A percentile compares a stretch with the other conserved stretches of the same genome.
These are phyloP conservation scores for Tritrichomonas musculus DNA, from an alignment of 208 protist species.

Conservation along the genomic window DNA sequence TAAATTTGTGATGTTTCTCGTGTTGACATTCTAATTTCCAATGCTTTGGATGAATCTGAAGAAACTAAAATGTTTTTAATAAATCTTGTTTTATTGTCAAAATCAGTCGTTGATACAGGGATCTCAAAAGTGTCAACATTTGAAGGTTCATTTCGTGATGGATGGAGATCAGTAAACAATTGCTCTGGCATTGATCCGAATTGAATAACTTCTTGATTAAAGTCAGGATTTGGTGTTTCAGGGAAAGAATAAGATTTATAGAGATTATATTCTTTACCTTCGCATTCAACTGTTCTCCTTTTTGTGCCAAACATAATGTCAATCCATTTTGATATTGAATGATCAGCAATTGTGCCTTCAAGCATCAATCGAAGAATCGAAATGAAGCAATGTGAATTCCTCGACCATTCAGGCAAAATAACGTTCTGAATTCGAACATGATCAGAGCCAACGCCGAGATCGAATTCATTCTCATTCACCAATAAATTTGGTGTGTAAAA, in stretches of 20 bases:
- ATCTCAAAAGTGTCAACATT: no score
- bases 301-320: slow-evolving; percentile 85
- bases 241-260: neutral
- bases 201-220: neutral
- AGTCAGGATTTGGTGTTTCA: neutral
- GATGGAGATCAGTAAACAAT: no score
- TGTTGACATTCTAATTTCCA: no score
- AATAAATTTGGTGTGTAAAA: neutral
- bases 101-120: no score
- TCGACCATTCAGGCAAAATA: slow-evolving; percentile 48
- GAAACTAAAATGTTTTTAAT: no score
- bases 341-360: slow-evolving; percentile 62
- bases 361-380: slow-evolving; percentile 42
- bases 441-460: neutral
- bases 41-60: no score
- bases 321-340: slow-evolving; percentile 83
- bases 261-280: neutral
- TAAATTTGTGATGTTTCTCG: no score
- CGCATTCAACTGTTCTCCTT: neutral
- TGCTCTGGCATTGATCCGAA: no score
- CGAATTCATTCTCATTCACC: neutral
- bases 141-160: no score
- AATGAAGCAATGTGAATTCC: slow-evolving; percentile 41
- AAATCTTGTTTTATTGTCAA: no score
- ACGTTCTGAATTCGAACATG: slow-evolving; percentile 31